A percentile compares a stretch with the other conserved stretches of the same genome.
Conservation (phyloP, 2,329 filamentous ascomycete genomes). For the Esteya vermicola region DNA sequence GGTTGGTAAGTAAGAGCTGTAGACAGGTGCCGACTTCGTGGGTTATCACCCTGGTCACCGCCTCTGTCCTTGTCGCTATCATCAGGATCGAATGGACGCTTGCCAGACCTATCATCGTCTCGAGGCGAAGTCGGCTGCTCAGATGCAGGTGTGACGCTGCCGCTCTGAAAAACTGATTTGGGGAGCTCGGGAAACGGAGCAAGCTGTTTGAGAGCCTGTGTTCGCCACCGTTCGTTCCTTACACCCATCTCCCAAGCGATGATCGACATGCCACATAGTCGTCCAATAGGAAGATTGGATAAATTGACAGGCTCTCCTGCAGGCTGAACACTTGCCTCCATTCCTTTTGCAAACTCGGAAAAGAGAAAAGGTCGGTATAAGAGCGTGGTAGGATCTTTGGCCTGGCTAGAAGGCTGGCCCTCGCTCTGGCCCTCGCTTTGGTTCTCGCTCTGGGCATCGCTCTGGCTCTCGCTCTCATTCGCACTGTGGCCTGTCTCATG, state of each 20-base stretch:
- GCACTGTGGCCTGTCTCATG: no score
- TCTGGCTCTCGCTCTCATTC: no score
- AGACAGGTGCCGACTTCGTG: background rate
- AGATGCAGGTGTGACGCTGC: no score
- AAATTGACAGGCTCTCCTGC: background rate
- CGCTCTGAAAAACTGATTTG: background rate
- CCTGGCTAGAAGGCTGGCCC: background rate
- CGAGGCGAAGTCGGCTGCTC: background rate
- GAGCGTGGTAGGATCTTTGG: background rate
- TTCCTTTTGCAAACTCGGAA: background rate
- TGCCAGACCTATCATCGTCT: no score
- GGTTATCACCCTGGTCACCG: background rate
- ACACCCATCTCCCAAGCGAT: background rate
- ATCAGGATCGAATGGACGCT: no score
- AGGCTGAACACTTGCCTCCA: background rate
- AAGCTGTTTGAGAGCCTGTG: background rate
- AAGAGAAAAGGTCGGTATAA: background rate
- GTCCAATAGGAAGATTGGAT: background rate
- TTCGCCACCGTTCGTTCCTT: background rate
- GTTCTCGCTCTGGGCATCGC: background rate
- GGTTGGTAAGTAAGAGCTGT: background rate
- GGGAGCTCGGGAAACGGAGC: background rate
- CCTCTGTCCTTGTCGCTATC: background rate
- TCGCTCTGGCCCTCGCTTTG: background rate
- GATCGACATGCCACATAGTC: background rate